Conservation (phyloP, 768 basidiomycete genomes). For the Podaxis carcinomalis region DNA sequence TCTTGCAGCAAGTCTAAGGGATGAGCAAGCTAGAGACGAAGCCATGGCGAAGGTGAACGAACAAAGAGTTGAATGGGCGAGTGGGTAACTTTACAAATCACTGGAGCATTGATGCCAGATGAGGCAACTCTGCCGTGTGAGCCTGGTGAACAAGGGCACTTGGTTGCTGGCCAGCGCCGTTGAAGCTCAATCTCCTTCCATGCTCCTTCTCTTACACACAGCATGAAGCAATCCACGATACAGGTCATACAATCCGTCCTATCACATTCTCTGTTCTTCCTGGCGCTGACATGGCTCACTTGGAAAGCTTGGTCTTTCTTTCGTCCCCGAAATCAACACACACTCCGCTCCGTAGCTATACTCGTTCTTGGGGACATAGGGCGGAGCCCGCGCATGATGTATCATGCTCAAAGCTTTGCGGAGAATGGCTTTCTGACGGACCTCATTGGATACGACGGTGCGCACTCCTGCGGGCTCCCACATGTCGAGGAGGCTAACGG, state of each 20-base stretch:
- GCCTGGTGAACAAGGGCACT: neutral
- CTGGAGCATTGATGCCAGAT: neutral
- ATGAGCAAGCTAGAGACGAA: neutral
- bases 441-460: slow-evolving; percentile 85
- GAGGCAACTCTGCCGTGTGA: neutral
- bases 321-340: slow-evolving; percentile 32
- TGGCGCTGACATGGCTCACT: slow-evolving; percentile 27
- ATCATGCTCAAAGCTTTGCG: slow-evolving; percentile 92
- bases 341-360: slow-evolving; percentile 73
- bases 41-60: neutral
- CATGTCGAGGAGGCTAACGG: neutral
- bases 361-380: slow-evolving; percentile 96
- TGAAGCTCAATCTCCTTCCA: neutral
- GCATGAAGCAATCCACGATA: neutral
- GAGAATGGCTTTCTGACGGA: slow-evolving; percentile 72
- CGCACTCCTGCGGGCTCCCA: slow-evolving; percentile 13
- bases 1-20: neutral
- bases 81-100: neutral
- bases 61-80: neutral
- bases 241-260: slow-evolving; percentile 10
- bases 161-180: neutral
- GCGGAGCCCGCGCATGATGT: slow-evolving; percentile 97
- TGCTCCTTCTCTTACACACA: neutral
- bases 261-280: slow-evolving; percentile 13
- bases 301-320: slow-evolving; percentile 24